Conservation (phyloP, 2,329 filamentous ascomycete species). For the Aspergillus texensis region DNA sequence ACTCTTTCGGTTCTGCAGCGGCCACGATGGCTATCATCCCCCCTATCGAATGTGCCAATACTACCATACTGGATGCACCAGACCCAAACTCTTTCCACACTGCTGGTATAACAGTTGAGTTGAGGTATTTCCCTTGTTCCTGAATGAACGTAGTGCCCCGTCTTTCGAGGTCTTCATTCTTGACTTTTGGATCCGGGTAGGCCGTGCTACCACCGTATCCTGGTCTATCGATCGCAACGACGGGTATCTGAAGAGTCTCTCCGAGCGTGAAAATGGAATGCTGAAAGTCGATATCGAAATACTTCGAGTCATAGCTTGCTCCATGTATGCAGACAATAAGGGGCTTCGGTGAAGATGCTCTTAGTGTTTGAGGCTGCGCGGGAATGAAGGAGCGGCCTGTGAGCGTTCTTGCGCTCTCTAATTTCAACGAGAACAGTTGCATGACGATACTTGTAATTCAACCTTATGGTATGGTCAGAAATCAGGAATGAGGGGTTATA, state of each 20-base stretch:
- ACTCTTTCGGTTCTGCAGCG: conserved; percentile 6
- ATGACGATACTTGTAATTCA: background rate
- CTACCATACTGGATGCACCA: conserved; percentile 10
- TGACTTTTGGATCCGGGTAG: background rate
- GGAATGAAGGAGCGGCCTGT: background rate
- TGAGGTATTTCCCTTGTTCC: conserved; percentile 14
- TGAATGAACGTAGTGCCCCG: conserved; percentile 3
- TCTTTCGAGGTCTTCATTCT: background rate
- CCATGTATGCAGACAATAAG: conserved; percentile 17
- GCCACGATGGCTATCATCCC: conserved; percentile 15
- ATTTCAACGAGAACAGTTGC: background rate
- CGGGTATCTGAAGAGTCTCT: conserved; percentile 2
- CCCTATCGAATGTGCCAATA: conserved; percentile 15
- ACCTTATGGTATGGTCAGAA: background rate
- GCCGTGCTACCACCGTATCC: conserved; percentile 11
- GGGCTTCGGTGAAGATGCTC: background rate
- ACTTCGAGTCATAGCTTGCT: conserved; percentile 13
- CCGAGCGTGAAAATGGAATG: conserved; percentile 5
- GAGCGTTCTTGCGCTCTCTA: background rate
- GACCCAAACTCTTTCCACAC: conserved; percentile 15
- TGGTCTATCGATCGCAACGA: conserved; percentile 12
- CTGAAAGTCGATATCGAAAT: conserved; percentile 12
- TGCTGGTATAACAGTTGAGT: conserved; percentile 3
- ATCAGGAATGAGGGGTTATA: background rate
- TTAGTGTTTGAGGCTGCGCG: background rate